These are phyloP conservation scores for Dendrothele bispora DNA, from an alignment of 768 basidiomycete genomes.

Conservation along the genomic window DNA sequence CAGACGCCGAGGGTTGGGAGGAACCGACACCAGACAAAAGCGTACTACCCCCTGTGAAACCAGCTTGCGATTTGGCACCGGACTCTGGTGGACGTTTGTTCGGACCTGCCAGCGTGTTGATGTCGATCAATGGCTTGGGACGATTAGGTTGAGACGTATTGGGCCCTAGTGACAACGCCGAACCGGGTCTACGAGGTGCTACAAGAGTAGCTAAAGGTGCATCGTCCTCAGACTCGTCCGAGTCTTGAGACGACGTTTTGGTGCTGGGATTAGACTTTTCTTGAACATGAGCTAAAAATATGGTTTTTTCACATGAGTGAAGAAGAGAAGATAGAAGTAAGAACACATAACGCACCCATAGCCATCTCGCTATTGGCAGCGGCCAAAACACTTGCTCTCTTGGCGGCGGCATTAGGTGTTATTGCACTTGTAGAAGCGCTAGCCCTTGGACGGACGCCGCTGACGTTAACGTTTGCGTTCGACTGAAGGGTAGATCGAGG, in stretches of 20 bases:
- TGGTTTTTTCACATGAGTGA: neutral
- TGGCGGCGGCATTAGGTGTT: slow-evolving; percentile 49
- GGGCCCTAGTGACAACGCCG: slow-evolving; percentile 55
- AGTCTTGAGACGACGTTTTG: slow-evolving; percentile 19
- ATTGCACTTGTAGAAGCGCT: slow-evolving; percentile 62
- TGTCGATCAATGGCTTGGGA: slow-evolving; percentile 52
- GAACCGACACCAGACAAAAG: slow-evolving; percentile 10
- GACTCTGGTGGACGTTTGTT: slow-evolving; percentile 9
- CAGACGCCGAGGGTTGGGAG: slow-evolving; percentile 6
- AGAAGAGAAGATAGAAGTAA: neutral
- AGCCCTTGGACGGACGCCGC: too few species aligned
- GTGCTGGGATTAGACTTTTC: neutral
- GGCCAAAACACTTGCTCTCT: slow-evolving; percentile 44
- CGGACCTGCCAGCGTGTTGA: slow-evolving; percentile 38
- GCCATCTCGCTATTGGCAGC: too few species aligned
- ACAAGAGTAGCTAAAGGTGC: slow-evolving; percentile 66
- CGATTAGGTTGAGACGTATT: slow-evolving; percentile 23
- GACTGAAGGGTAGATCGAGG: neutral
- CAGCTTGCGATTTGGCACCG: slow-evolving; percentile 21
- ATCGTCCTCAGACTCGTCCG: slow-evolving; percentile 47
- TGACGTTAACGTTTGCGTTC: too few species aligned
- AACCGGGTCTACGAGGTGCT: slow-evolving; percentile 66
- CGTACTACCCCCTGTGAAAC: slow-evolving; percentile 40
- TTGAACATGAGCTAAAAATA: neutral
- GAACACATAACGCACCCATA: too few species aligned